These are phyloP conservation scores for Eucalyptus polyanthemos DNA, from an alignment of 345 rosid genomes.

Conservation along the genomic window DNA sequence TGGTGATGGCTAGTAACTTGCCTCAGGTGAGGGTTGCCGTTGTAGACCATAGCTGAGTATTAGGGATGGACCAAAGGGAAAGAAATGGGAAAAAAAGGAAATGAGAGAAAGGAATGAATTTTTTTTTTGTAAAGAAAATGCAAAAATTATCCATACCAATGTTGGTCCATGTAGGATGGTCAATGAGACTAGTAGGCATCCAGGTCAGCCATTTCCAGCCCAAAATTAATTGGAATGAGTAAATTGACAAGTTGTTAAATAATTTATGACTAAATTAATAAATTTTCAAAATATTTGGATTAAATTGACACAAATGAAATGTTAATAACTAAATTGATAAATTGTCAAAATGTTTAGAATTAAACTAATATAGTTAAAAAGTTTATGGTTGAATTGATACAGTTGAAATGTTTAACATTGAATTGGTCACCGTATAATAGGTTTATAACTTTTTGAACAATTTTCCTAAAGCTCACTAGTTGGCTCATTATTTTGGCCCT, in stretches of 20 bases:
- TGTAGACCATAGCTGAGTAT: background rate
- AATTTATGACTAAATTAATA: background rate
- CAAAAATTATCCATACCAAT: background rate
- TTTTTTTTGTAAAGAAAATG: too few species aligned
- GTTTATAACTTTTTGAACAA: background rate
- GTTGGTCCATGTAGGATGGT: background rate
- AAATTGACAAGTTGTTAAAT: background rate
- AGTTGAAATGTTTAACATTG: too few species aligned
- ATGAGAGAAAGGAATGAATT: background rate
- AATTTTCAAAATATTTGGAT: background rate
- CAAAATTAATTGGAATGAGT: background rate
- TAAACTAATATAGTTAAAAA: too few species aligned
- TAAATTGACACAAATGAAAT: background rate
- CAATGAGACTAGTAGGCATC: fast-evolving
- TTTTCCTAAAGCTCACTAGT: background rate
- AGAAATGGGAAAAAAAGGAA: background rate
- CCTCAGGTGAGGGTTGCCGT: background rate
- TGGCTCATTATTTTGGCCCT: background rate
- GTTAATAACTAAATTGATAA: background rate
- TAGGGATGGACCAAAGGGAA: background rate
- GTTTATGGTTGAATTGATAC: too few species aligned
- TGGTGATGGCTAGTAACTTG: background rate
- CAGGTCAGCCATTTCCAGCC: fast-evolving
- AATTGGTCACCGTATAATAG: fast-evolving
- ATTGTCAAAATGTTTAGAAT: too few species aligned